Base-by-base conservation (phyloP, 768 basidiomycete species). In the Kwoniella botswanensis region DNA sequence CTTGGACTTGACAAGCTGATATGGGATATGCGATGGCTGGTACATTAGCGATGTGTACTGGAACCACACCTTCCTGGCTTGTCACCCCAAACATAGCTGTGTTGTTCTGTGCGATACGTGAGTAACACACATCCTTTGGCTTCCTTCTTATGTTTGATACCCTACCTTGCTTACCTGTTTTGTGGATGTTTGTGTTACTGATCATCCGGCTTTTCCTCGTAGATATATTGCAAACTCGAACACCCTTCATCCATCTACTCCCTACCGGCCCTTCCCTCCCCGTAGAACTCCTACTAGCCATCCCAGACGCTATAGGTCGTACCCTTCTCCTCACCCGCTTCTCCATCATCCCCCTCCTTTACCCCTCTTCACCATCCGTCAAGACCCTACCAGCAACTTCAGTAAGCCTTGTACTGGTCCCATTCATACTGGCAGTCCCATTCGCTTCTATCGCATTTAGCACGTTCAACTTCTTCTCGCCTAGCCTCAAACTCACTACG, bases 301-400 rank as follows among this genome's bases (percentile, higher is more conserved):
- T 93, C 55, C 74, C 93, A 5, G 93, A 96, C 79, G 93, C 89
- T 11, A 87, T 93, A 72, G 89, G 90, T 53, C 91, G 93, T 83
- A 88, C 92, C 4, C 87, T 90, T 71, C 87, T 96, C 29, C 85
- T 94, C 1, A 93, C 92, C 80, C 88, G 88, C 74, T 87, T 93
- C 72, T 89, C 93, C 46, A 90, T 93, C 4, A 26, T 78, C 3
- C 89, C 91, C 12, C 80, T 88, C 61, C 78, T 86, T 13, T 88
- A 90, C 73, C 86, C 2, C 80, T 87, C 2, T 75, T 80, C 1
- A 84, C 91, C 52, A 83, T 88, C 6, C 81, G 29, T 41, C 29
- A 83, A 42, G 92, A 91, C 91, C 88, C 85, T 93, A 24, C 85
- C 89, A 4, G 82, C 84, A 26, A 93, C 92, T 0, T 92, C 93